phyloP scores from a whole-genome alignment of 2,329 filamentous ascomycete species.

The Dothistroma septosporum region DNA sequence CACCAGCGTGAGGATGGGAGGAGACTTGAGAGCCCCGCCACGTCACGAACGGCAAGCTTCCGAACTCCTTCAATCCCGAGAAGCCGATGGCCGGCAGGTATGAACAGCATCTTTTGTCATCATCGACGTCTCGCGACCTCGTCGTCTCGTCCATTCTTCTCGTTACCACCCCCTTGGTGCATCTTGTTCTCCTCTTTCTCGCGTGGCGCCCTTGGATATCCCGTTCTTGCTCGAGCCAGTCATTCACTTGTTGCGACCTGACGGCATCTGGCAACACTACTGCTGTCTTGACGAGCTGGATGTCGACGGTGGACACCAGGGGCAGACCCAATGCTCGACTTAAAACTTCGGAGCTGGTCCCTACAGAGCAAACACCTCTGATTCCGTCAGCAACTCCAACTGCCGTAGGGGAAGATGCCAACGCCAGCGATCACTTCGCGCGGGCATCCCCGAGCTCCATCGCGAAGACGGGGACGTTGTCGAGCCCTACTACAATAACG shows the following conservation, averaged over 20 bases:
- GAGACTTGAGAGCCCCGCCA: too few species aligned
- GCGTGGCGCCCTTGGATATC: not conserved
- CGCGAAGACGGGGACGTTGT: not conserved
- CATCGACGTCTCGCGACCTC: not conserved
- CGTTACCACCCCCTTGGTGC: not conserved
- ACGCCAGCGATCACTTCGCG: not conserved
- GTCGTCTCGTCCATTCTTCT: not conserved
- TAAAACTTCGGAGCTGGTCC: not conserved
- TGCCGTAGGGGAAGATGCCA: not conserved
- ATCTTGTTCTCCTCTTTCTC: not conserved
- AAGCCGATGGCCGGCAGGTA: too few species aligned
- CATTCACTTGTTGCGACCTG: not conserved
- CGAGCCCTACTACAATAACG: not conserved
- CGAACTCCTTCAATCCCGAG: too few species aligned
- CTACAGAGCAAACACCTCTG: conserved; percentile 5
- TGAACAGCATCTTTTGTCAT: too few species aligned
- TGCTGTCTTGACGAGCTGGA: not conserved
- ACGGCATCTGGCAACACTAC: not conserved
- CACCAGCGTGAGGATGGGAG: too few species aligned
- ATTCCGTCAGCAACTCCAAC: not conserved
- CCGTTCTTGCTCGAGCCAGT: not conserved
- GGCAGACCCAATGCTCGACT: not conserved
- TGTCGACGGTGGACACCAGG: not conserved
- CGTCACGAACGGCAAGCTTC: too few species aligned
- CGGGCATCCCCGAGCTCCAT: not conserved